Conservation (phyloP, 2,329 filamentous ascomycete species). For the Paecilomyces dactylethromorphus region DNA sequence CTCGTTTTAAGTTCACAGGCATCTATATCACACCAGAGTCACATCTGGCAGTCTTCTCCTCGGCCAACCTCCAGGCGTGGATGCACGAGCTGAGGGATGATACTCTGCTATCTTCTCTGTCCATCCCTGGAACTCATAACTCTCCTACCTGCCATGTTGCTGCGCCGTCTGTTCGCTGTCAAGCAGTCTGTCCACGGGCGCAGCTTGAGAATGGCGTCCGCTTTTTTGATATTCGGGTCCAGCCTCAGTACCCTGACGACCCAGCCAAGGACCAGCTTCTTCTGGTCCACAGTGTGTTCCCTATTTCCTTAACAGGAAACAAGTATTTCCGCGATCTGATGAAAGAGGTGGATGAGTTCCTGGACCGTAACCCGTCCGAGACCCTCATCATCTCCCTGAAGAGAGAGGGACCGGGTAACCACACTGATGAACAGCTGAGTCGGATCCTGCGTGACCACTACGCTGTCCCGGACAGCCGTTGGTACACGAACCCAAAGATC, state of each 20-base stretch:
- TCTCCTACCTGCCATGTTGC: conserved; percentile 78
- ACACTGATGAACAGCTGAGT: conserved; percentile 72
- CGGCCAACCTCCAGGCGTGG: conserved; percentile 65
- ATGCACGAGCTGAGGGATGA: conserved; percentile 70
- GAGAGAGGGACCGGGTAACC: conserved; percentile 76
- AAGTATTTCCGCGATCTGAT: conserved; percentile 74
- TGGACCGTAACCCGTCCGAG: conserved; percentile 71
- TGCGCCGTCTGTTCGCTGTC: conserved; percentile 87
- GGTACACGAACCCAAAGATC: conserved; percentile 73
- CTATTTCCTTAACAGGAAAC: conserved; percentile 72
- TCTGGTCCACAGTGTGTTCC: conserved; percentile 87
- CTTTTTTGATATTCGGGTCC: conserved; percentile 87
- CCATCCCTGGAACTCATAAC: conserved; percentile 94
- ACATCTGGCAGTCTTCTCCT: conserved; percentile 60
- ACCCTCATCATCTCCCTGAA: conserved; percentile 83
- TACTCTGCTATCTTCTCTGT: conserved; percentile 70
- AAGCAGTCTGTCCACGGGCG: conserved; percentile 67
- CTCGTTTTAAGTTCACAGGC: conserved; percentile 54
- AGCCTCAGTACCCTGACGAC: conserved; percentile 54
- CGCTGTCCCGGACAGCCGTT: conserved; percentile 50
- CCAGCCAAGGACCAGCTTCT: conserved; percentile 59
- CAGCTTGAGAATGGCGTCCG: conserved; percentile 88
- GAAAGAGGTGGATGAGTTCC: conserved; percentile 64
- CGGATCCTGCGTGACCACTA: conserved; percentile 69
- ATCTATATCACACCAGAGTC: conserved; percentile 56